phyloP scores from a whole-genome alignment of 495 filamentous ascomycete species.

The Penicillium mononematosum region DNA sequence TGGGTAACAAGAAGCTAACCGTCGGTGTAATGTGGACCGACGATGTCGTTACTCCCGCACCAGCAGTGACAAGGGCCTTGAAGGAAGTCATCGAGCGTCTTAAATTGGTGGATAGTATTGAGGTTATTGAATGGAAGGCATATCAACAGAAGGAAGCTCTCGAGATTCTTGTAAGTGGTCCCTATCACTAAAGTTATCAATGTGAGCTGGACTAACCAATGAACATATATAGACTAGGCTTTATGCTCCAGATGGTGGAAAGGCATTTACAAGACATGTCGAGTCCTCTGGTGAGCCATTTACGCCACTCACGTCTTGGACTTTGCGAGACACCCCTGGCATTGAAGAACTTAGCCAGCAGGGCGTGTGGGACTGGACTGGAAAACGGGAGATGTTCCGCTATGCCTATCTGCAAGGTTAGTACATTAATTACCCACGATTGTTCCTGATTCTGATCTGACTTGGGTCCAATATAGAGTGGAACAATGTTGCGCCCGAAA shows the following conservation, averaged over 20 bases:
- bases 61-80: conserved; percentile 1
- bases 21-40: conserved; percentile 4
- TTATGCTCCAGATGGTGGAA: conserved; percentile 6
- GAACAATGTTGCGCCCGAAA: neutral
- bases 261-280: neutral
- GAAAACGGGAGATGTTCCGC: conserved; percentile 8
- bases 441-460: neutral
- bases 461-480: neutral
- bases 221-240: conserved; percentile 3
- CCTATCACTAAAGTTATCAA: neutral
- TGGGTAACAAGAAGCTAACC: neutral
- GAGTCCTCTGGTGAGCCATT: conserved; percentile 5
- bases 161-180: conserved; percentile 4
- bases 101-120: neutral
- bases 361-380: conserved; percentile 10
- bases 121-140: conserved; percentile 6
- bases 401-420: conserved; percentile 5
- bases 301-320: neutral
- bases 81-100: neutral
- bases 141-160: conserved; percentile 8
- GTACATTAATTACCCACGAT: neutral
- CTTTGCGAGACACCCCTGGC: conserved; percentile 1
- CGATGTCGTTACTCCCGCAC: conserved; percentile 1
- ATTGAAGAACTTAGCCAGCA: conserved; percentile 10
- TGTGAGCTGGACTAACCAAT: neutral